A percentile compares a stretch with the other conserved stretches of the same genome.
Conservation (phyloP, 2,329 filamentous ascomycete genomes). For the Aphanoascus verrucosus region DNA sequence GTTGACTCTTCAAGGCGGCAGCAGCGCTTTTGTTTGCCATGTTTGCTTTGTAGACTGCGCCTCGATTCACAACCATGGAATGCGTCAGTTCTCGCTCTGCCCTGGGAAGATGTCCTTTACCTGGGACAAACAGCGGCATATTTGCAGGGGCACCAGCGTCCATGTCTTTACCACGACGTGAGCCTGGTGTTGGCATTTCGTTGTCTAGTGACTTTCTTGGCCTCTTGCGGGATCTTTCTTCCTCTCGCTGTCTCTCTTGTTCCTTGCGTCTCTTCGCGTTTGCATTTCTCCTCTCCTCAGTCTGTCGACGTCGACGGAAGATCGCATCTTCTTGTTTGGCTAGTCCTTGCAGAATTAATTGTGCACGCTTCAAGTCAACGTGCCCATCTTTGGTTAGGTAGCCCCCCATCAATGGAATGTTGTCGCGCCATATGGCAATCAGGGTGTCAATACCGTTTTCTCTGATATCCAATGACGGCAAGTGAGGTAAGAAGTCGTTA, state of each 20-base stretch:
- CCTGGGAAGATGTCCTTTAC: constrained; percentile 43
- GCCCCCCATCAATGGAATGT: constrained; percentile 80
- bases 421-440: constrained; percentile 94
- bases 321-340: constrained; percentile 91
- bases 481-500: constrained; percentile 94
- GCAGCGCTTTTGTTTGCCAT: constrained; percentile 90
- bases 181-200: constrained; percentile 10
- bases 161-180: constrained; percentile 20
- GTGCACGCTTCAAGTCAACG: constrained; percentile 75
- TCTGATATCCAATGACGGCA: constrained; percentile 93
- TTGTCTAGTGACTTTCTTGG: constrained; percentile 38
- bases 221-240: constrained; percentile 33
- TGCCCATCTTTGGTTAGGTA: constrained; percentile 93
- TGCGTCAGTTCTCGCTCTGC: constrained; percentile 60
- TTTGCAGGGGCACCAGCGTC: constrained; percentile 30
- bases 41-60: constrained; percentile 56
- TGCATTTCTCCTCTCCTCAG: constrained; percentile 72
- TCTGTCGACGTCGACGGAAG: constrained; percentile 76
- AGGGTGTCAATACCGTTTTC: constrained; percentile 95
- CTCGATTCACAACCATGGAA: constrained; percentile 74
- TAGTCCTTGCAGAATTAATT: constrained; percentile 76
- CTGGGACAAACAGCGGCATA: constrained; percentile 49
- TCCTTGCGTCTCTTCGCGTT: constrained; percentile 68
- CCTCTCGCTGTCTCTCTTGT: constrained; percentile 49
- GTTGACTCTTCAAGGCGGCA: constrained; percentile 69